phyloP scores from a whole-genome alignment of 1,284 basidiomycete species.

The Pseudozyma hubeiensis region DNA sequence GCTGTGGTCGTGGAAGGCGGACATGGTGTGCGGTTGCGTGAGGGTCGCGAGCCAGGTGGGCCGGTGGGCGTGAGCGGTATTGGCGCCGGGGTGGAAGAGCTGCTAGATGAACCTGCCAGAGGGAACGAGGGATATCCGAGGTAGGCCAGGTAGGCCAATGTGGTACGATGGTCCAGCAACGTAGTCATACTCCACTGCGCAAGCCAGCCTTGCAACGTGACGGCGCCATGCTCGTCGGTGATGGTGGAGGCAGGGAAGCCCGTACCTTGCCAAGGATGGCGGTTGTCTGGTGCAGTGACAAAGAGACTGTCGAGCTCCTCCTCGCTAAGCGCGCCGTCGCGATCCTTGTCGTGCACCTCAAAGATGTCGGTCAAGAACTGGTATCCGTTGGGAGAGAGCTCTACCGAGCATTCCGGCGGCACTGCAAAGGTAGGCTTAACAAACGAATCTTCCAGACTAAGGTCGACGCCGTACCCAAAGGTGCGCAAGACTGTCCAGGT shows the following conservation, averaged over 20 bases:
- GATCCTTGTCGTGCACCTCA: slow-evolving; percentile 95
- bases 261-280: slow-evolving; percentile 62
- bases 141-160: slow-evolving; percentile 95
- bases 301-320: slow-evolving; percentile 90
- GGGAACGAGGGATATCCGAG: slow-evolving; percentile 78
- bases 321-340: slow-evolving; percentile 89
- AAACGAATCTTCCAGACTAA: slow-evolving; percentile 74
- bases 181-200: slow-evolving; percentile 99
- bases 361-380: slow-evolving; percentile 98
- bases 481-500: slow-evolving; percentile 96
- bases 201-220: slow-evolving; percentile 96
- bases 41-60: slow-evolving; percentile 37
- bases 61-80: slow-evolving; percentile 31
- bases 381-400: slow-evolving; percentile 90
- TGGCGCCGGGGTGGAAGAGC: slow-evolving; percentile 23
- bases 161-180: slow-evolving; percentile 88
- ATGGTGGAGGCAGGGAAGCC: slow-evolving; percentile 79
- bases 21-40: slow-evolving; percentile 40
- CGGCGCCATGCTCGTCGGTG: slow-evolving; percentile 86
- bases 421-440: slow-evolving; percentile 81
- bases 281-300: slow-evolving; percentile 82
- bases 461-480: slow-evolving; percentile 95
- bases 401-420: slow-evolving; percentile 90
- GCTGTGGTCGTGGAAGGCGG: slow-evolving; percentile 58
- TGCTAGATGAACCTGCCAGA: slow-evolving; percentile 33